Base-by-base conservation (phyloP, 331 rosid species). In the Cydonia oblonga region DNA sequence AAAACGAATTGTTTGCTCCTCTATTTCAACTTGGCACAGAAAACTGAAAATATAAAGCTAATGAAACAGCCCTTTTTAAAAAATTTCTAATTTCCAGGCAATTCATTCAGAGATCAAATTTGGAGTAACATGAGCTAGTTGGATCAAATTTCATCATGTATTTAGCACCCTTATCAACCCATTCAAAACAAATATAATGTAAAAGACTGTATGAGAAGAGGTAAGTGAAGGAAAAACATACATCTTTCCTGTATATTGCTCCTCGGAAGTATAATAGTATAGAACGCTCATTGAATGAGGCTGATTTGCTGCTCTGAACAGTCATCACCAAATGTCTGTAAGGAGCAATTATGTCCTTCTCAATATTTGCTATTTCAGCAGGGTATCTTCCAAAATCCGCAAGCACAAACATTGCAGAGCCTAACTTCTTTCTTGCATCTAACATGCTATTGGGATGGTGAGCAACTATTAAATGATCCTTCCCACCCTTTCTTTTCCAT, bases 351-450 rank as follows among this genome's bases (percentile, higher is more conserved):
- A 93, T 76, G 80, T 93, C 97, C 82, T 91, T 93, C 29, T 86
- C 83, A 76, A 95, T 56, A 76, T 91, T 95, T 44, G 98, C 98
- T 81, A 88, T 68, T 72, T 83, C 90, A 72, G 38, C 79, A 2
- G 96, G 92, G 75, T 95, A 95, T 84, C 98, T 89, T 81, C 98
- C 98, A 57, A 95, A 95, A 88, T 95, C 97, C 25, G 98, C 97
- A 46, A 95, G 97, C 72, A 91, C 89, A 72, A 95, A 92, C 80
- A 89, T 89, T 72, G 97, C 91, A 60, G 98, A 87, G 26, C 93
- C 96, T 80, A 95, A 75, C 42, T 81, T 84, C 70, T 25, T 87
- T 72, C 98, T 88, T 52, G 93, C 93, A 72, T 86, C 87, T 68
- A 95, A 74, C 89, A 95, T 64, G 77, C 97, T 95, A 79, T 95